Base-by-base conservation (phyloP, 768 basidiomycete species). In the Auriscalpium vulgare region DNA sequence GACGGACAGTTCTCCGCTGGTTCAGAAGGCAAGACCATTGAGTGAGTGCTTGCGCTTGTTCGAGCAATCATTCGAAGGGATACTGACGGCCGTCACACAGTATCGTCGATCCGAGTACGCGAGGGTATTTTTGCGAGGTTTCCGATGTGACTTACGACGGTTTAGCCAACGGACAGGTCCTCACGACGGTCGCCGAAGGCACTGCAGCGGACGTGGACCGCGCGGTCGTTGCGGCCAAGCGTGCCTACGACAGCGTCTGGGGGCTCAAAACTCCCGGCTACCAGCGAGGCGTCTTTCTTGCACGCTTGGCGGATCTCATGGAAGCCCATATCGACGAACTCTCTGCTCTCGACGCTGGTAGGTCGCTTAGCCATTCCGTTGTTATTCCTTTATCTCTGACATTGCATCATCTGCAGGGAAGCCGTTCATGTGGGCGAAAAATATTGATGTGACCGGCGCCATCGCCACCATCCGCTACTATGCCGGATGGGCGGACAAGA, bases 401-500 rank as follows among this genome's bases (percentile, higher is more conserved):
- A 8, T 2, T 45, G 44, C 13, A 14, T 45, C n/a, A 4, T 45
- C 8, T 45, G 2, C 44, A 45, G 44, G 81, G 43, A 85, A 86
- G 70, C 75, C 79, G 2, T 84, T 75, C 65, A 36, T 53, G 10
- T 74, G 69, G 67, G 75, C 82, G 11, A 79, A 73, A 56, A 69
- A 64, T n/a, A 68, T 63, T 0, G 88, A 89, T 59, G 66, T 88
- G 2, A 62, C 64, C 0, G 69, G 69, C 53, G 68, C 78, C 0
- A 74, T 84, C 56, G 72, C 68, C 23, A 73, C 74, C 35, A 68
- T 92, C 61, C 76, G 82, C 36, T 95, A 95, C 72, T 97, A 88
- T 63, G 89, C 84, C 47, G 94, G 93, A 14, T 90, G 90, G 85
- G 89, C 91, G 23, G 93, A 94, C 74, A 95, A 95, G 72, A 71